Conservation (phyloP, 768 basidiomycete genomes). For the Panaeolus papilionaceus region DNA sequence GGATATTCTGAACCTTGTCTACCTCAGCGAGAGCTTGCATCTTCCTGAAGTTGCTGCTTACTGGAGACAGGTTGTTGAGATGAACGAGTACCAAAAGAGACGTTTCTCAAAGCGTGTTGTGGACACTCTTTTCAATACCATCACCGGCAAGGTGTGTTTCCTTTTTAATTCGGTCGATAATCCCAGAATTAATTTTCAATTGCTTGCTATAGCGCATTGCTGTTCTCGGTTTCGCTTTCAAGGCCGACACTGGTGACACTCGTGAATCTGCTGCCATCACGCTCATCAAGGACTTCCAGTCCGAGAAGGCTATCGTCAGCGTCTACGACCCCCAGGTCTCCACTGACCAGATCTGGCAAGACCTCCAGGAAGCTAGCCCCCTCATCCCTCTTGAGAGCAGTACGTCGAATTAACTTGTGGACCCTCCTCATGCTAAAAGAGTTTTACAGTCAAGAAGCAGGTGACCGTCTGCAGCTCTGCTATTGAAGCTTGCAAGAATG, state of each 20-base stretch:
- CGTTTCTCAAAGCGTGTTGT: conserved; percentile 97
- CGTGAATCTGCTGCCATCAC: conserved; percentile 97
- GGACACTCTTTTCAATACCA: conserved; percentile 97
- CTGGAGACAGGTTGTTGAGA: conserved; percentile 96
- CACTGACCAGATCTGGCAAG: conserved; percentile 86
- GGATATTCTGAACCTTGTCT: conserved; percentile 98
- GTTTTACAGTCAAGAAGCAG: conserved; percentile 78
- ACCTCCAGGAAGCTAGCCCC: conserved; percentile 75
- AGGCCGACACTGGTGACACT: conserved; percentile 99
- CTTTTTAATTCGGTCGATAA: neutral
- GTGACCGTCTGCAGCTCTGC: conserved; percentile 81
- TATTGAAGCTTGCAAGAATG: conserved; percentile 84
- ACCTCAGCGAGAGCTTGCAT: conserved; percentile 93
- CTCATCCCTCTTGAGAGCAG: conserved; percentile 65
- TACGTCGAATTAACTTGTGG: conserved; percentile 44
- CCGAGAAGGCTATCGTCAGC: conserved; percentile 84
- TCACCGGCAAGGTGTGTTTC: conserved; percentile 86
- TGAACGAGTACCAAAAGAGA: conserved; percentile 99
- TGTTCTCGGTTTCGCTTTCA: conserved; percentile 98
- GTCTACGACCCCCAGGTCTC: conserved; percentile 94
- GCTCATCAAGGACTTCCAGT: conserved; percentile 91
- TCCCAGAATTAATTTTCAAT: conserved; percentile 13
- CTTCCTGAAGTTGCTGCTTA: conserved; percentile 97
- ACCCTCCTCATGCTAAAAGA: conserved; percentile 14
- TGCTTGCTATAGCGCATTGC: conserved; percentile 72